A percentile compares a stretch with the other conserved stretches of the same genome.
Conservation (phyloP, 1,139 yeast genomes). For the Taphrina deformans region DNA sequence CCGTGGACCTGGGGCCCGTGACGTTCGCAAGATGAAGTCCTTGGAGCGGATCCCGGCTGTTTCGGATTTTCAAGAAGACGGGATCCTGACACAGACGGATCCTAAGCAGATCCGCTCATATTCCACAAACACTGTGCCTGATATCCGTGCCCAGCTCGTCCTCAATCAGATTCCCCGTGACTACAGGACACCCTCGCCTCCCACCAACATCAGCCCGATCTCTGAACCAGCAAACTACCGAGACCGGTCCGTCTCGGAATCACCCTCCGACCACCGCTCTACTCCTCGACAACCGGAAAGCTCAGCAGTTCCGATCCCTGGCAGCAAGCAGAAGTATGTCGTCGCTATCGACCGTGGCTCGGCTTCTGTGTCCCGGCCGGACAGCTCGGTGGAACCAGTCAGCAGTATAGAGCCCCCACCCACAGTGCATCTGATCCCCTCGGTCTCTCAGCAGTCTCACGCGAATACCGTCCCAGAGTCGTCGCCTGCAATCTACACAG, state of each 20-base stretch:
- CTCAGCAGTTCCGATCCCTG: conserved; percentile 28
- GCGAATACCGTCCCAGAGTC: conserved; percentile 28
- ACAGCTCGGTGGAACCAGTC: not conserved
- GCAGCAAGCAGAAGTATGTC: not conserved
- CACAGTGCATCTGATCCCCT: conserved; percentile 15
- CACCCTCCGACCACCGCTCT: not conserved
- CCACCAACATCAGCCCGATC: conserved; percentile 16
- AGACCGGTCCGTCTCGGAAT: not conserved
- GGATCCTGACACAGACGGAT: not conserved
- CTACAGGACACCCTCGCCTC: conserved; percentile 29
- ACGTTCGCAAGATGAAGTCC: not conserved
- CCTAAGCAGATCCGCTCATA: conserved; percentile 15
- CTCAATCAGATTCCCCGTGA: conserved; percentile 11
- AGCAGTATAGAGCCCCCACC: conserved; percentile 18
- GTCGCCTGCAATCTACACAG: conserved; percentile 20
- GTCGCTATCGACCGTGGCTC: not conserved
- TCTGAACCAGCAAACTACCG: conserved; percentile 6
- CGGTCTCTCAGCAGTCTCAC: conserved; percentile 24
- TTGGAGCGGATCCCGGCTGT: conserved; percentile 12
- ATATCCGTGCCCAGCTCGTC: conserved; percentile 3
- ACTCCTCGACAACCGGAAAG: conserved; percentile 3
- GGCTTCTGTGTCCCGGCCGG: not conserved
- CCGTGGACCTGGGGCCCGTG: conserved; percentile 28
- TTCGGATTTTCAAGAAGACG: not conserved
- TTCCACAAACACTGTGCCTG: conserved; percentile 9